phyloP scores from a whole-genome alignment of 2,329 filamentous ascomycete species.

The Microdochium bolleyi region DNA sequence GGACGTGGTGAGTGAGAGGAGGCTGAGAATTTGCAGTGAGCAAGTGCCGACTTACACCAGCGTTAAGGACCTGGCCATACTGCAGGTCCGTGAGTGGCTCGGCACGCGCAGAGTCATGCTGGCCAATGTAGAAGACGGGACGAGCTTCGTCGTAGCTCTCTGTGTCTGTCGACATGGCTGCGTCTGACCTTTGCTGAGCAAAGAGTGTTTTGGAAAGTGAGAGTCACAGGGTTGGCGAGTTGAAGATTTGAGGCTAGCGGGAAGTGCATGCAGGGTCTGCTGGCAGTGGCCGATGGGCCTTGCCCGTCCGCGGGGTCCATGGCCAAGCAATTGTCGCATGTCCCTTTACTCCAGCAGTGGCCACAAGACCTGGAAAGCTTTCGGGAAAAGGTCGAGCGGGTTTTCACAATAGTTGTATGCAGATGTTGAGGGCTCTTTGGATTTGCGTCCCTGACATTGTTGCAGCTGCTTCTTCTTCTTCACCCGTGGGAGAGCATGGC shows the following conservation, averaged over 20 bases:
- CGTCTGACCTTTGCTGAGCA: not conserved
- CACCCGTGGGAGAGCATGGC: too few relatives aligned
- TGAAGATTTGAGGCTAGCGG: not conserved
- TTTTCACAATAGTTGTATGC: too few relatives aligned
- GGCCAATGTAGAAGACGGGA: conserved; percentile 60
- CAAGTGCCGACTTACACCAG: conserved; percentile 48
- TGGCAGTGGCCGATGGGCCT: not conserved
- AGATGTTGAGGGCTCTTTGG: too few relatives aligned
- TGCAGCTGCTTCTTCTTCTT: too few relatives aligned
- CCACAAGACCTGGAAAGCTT: too few relatives aligned
- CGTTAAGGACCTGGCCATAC: conserved; percentile 59
- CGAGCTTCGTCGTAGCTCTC: conserved; percentile 37
- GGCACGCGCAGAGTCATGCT: conserved; percentile 60
- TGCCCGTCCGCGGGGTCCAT: not conserved
- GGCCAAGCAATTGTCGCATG: not conserved
- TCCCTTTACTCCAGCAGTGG: too few relatives aligned
- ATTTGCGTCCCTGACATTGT: too few relatives aligned
- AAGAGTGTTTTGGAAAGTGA: not conserved
- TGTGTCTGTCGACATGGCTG: conserved; percentile 14
- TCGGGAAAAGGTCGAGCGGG: too few relatives aligned
- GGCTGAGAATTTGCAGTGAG: not conserved
- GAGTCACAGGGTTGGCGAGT: not conserved
- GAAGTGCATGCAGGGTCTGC: not conserved
- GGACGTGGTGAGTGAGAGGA: not conserved
- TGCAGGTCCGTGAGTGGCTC: conserved; percentile 55